Evolutionary conservation across 1,284 basidiomycete genomes (phyloP).

Genomic region (Moniliella sp.): DNA sequence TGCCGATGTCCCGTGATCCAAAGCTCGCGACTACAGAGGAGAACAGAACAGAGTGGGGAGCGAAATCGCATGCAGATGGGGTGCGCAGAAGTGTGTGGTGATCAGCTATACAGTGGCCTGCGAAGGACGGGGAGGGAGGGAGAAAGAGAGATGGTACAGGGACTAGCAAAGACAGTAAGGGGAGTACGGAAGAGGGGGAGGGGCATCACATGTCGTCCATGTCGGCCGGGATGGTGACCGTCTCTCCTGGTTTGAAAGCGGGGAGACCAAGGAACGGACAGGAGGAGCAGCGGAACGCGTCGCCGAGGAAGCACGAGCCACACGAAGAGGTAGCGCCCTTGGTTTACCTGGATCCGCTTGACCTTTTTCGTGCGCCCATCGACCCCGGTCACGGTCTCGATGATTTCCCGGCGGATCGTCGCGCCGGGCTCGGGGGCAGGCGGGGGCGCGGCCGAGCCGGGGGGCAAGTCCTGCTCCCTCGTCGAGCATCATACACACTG

Average conservation of each 20-base stretch:
- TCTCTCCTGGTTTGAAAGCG: slow-evolving; percentile 92
- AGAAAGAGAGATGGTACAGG: too few relatives aligned
- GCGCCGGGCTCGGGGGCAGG: slow-evolving; percentile 2
- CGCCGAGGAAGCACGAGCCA: slow-evolving; percentile 3
- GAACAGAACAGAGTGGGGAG: too few relatives aligned
- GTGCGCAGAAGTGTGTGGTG: too few relatives aligned
- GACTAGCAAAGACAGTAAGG: too few relatives aligned
- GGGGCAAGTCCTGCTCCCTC: slow-evolving; percentile 22
- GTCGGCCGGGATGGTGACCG: slow-evolving; percentile 47
- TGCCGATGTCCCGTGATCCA: too few relatives aligned
- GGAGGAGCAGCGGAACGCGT: too few relatives aligned
- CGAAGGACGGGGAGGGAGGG: too few relatives aligned
- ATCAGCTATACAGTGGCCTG: too few relatives aligned
- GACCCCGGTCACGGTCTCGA: slow-evolving; percentile 20
- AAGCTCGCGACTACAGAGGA: too few relatives aligned
- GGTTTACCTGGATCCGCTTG: slow-evolving; percentile 30
- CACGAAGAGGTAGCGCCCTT: slow-evolving; percentile 46
- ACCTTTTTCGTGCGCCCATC: slow-evolving; percentile 24
- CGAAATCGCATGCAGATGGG: too few relatives aligned
- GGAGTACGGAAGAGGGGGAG: too few relatives aligned
- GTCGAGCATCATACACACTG: slow-evolving; percentile 19
- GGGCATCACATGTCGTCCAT: slow-evolving; percentile 25
- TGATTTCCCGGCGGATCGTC: neutral
- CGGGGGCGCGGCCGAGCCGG: slow-evolving; percentile 1
- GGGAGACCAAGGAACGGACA: slow-evolving; percentile 48